phyloP scores from a whole-genome alignment of 768 basidiomycete species.

The Coprinopsis marcescibilis region DNA sequence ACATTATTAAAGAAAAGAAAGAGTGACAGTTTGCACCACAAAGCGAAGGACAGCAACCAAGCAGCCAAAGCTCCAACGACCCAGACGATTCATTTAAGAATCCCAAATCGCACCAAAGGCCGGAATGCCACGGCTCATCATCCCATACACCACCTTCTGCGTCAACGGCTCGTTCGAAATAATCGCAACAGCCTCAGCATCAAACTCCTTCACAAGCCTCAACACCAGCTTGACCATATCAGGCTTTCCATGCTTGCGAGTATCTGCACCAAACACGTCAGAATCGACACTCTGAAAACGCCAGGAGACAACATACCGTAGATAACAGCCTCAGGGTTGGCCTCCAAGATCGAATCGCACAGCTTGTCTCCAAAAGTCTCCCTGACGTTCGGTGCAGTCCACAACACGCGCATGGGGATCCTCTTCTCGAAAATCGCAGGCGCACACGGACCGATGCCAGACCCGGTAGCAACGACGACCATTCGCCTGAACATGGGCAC shows the following conservation, averaged over 20 bases:
- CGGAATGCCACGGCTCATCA: conserved; percentile 34
- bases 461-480: conserved; percentile 50
- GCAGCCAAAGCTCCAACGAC: no score
- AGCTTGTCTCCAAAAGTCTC: conserved; percentile 36
- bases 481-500: conserved; percentile 44
- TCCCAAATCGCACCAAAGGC: conserved; percentile 39
- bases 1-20: no score
- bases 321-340: conserved; percentile 33
- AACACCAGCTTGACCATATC: conserved; percentile 36
- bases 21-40: no score
- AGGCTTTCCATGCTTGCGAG: conserved; percentile 31
- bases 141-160: conserved; percentile 32
- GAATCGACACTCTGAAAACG: not conserved
- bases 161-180: conserved; percentile 38
- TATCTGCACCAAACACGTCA: conserved; percentile 21
- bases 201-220: conserved; percentile 29
- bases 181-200: conserved; percentile 37
- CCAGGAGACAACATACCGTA: conserved; percentile 16
- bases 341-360: conserved; percentile 32
- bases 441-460: conserved; percentile 44
- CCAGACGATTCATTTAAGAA: conserved; percentile 24
- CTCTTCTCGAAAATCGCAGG: conserved; percentile 30
- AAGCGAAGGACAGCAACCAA: no score
- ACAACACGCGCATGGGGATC: conserved; percentile 33
- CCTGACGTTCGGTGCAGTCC: conserved; percentile 36